phyloP scores from a whole-genome alignment of 1,139 yeast species.

The Citeromyces hawaiiensis region DNA sequence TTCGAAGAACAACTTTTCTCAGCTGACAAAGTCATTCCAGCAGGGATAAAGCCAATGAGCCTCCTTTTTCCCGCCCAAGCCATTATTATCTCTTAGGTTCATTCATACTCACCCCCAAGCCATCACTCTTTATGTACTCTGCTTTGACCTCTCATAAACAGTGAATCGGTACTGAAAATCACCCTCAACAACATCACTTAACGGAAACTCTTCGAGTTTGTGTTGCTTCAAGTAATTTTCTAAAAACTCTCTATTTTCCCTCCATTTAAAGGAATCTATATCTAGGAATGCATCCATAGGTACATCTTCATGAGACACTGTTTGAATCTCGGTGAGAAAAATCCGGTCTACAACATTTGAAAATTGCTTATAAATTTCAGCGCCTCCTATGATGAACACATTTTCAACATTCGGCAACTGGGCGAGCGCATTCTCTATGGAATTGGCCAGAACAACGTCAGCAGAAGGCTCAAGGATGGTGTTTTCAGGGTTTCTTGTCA shows the following conservation, averaged over 20 bases:
- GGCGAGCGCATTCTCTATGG: conserved; percentile 31
- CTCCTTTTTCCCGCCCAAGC: too few species aligned
- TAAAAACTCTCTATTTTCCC: conserved; percentile 7
- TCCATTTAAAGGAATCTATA: conserved; percentile 16
- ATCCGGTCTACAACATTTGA: conserved; percentile 33
- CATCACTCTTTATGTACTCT: too few species aligned
- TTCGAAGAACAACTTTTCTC: too few species aligned
- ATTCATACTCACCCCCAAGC: too few species aligned
- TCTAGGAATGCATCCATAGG: conserved; percentile 56
- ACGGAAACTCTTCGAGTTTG: conserved; percentile 9
- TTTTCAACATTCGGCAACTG: conserved; percentile 25
- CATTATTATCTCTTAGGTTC: too few species aligned
- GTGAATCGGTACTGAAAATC: conserved; percentile 35
- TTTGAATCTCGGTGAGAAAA: conserved; percentile 59
- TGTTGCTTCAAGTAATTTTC: conserved; percentile 10
- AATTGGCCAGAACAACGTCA: conserved; percentile 25
- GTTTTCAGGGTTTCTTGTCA: conserved; percentile 34
- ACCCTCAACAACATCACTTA: conserved; percentile 27
- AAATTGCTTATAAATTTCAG: conserved; percentile 60
- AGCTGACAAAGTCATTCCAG: too few species aligned
- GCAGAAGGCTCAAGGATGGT: conserved; percentile 9
- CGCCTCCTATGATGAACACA: conserved; percentile 86
- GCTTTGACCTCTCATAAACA: conserved; percentile 24
- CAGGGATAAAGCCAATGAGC: too few species aligned
- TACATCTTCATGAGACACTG: conserved; percentile 18